A percentile compares a stretch with the other conserved stretches of the same genome.
Evolutionary conservation across 352 stramenopile genomes (phyloP).

Genomic region (Phytophthora pistaciae): DNA sequence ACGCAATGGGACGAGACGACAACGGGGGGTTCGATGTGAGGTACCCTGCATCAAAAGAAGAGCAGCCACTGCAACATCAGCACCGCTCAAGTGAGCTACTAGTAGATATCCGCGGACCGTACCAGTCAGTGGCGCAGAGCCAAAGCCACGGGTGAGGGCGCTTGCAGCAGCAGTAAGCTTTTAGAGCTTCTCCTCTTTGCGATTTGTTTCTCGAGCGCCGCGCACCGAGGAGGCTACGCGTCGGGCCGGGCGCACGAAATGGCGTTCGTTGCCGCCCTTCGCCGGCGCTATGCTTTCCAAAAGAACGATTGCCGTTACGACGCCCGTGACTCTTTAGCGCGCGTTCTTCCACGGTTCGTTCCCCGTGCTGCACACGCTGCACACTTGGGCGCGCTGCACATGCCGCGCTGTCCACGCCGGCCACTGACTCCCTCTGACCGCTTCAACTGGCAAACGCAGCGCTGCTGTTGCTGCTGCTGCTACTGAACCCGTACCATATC

Average conservation of each 20-base stretch:
- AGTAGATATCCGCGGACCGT: slow-evolving; percentile 3
- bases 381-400: neutral
- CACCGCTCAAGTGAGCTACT: neutral
- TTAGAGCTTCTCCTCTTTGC: slow-evolving; percentile 35
- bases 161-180: neutral
- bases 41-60: slow-evolving; percentile 33
- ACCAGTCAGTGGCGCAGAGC: slow-evolving; percentile 36
- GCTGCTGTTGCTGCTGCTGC: neutral
- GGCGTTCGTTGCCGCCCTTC: slow-evolving; percentile 21
- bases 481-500: neutral
- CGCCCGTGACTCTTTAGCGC: slow-evolving; percentile 24
- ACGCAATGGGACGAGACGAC: slow-evolving; percentile 8
- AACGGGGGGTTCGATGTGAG: neutral
- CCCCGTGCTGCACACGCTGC: neutral
- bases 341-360: slow-evolving; percentile 44
- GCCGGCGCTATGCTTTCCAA: slow-evolving; percentile 23
- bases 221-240: neutral
- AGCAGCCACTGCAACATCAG: slow-evolving; percentile 1
- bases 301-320: slow-evolving; percentile 41
- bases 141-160: slow-evolving; percentile 33
- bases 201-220: slow-evolving; percentile 20
- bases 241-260: slow-evolving; percentile 18
- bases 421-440: slow-evolving; percentile 35
- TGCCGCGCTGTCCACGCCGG: neutral
- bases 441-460: slow-evolving; percentile 31